Evolutionary conservation across 23 red algal species (phyloP).

Genomic region (Gracilaria vermiculophylla): DNA sequence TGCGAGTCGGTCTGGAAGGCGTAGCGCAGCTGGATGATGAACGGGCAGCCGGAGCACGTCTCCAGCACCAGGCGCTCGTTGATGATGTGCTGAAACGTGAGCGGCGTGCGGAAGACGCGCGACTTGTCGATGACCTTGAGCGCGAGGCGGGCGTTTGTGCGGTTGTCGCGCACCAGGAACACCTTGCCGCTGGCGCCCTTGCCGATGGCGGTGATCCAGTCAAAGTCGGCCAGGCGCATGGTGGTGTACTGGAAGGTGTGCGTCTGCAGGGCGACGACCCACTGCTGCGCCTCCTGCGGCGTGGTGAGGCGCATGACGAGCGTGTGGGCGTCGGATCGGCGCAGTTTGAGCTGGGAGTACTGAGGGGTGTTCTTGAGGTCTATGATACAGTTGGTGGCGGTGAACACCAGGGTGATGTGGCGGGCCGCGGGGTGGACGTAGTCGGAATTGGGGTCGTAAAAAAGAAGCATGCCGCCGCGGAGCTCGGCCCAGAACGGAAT

Average conservation of each 20-base stretch:
- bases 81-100: constrained; percentile 68
- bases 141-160: constrained; percentile 60
- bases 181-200: constrained; percentile 79
- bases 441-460: constrained; percentile 38
- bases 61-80: constrained; percentile 76
- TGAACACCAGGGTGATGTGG: constrained; percentile 41
- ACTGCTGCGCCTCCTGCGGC: constrained; percentile 63
- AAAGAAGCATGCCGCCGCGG: constrained; percentile 56
- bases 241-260: constrained; percentile 65
- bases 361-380: constrained; percentile 45
- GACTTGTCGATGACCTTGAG: constrained; percentile 77
- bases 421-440: neutral
- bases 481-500: constrained; percentile 59
- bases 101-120: constrained; percentile 51
- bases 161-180: constrained; percentile 75
- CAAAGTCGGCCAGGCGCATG: constrained; percentile 75
- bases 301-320: constrained; percentile 52
- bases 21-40: constrained; percentile 74
- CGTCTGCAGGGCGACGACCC: constrained; percentile 52
- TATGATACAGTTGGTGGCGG: constrained; percentile 60
- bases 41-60: constrained; percentile 62
- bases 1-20: constrained; percentile 82
- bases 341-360: constrained; percentile 49
- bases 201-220: constrained; percentile 79
- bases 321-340: constrained; percentile 22